phyloP scores from a whole-genome alignment of 1,284 basidiomycete species.

The Cutaneotrichosporon sp. region DNA sequence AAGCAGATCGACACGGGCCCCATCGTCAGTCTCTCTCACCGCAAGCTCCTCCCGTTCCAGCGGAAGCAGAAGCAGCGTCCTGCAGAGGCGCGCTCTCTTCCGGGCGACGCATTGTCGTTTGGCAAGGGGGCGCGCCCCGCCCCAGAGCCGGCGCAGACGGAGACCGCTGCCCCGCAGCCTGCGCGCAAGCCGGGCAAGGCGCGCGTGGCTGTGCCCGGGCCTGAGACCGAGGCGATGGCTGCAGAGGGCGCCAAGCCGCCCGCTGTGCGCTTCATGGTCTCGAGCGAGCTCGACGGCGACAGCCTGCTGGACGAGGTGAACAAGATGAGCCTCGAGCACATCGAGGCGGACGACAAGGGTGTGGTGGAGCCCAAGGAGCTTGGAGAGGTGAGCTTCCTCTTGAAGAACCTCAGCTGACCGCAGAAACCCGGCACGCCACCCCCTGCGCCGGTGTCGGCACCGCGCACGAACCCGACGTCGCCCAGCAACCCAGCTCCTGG shows the following conservation, averaged over 20 bases:
- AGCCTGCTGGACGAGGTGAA: constrained; percentile 53
- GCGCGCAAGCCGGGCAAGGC: constrained; percentile 4
- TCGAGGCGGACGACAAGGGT: constrained; percentile 38
- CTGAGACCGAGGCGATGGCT: neutral
- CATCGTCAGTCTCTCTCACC: constrained; percentile 42
- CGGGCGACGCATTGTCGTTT: neutral
- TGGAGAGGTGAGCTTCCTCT: constrained; percentile 35
- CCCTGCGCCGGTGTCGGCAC: constrained; percentile 15
- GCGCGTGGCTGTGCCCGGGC: neutral
- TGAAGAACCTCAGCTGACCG: neutral
- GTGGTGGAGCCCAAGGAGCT: constrained; percentile 18
- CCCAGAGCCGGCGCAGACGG: constrained; percentile 5
- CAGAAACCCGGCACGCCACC: constrained; percentile 41
- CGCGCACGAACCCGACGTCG: constrained; percentile 26
- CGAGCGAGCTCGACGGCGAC: constrained; percentile 53
- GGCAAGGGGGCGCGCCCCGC: neutral
- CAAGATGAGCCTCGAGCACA: constrained; percentile 52
- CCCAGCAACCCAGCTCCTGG: constrained; percentile 14
- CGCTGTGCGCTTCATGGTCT: constrained; percentile 50
- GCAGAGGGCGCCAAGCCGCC: constrained; percentile 12
- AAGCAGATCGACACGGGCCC: constrained; percentile 30
- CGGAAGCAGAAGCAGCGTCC: constrained; percentile 38
- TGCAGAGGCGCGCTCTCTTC: neutral
- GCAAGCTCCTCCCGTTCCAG: constrained; percentile 34
- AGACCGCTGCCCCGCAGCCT: neutral